Conservation (phyloP, 805 yeast species). For the Yamadazyma philogaea region DNA sequence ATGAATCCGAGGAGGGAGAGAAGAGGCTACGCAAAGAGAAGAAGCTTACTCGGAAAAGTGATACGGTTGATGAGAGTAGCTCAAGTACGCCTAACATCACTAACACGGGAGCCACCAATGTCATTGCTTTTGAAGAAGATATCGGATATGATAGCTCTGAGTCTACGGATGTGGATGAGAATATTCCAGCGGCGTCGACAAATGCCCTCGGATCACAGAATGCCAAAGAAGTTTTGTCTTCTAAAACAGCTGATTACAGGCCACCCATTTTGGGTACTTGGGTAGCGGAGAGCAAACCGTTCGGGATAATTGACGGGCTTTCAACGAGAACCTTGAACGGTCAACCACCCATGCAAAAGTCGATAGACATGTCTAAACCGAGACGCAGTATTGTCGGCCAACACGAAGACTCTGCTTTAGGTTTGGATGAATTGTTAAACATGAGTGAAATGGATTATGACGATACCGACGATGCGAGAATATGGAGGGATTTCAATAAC, state of each 20-base stretch:
- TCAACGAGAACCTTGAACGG: slow-evolving; percentile 72
- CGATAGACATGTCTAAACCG: slow-evolving; percentile 10
- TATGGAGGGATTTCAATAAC: slow-evolving; percentile 45
- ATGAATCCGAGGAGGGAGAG: slow-evolving; percentile 17
- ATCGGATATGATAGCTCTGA: slow-evolving; percentile 65
- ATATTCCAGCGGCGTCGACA: slow-evolving; percentile 67
- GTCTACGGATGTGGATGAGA: slow-evolving; percentile 90
- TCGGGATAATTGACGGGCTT: slow-evolving; percentile 91
- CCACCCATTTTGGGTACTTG: slow-evolving; percentile 95
- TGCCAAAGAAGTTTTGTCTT: slow-evolving; percentile 90
- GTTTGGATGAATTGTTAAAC: slow-evolving; percentile 78
- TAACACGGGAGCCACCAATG: neutral
- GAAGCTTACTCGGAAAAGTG: slow-evolving; percentile 5
- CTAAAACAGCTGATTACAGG: slow-evolving; percentile 76
- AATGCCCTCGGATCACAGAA: slow-evolving; percentile 65
- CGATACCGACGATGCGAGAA: slow-evolving; percentile 54
- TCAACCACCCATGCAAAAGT: slow-evolving; percentile 8
- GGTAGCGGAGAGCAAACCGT: slow-evolving; percentile 79
- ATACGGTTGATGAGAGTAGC: neutral
- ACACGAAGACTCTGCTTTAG: slow-evolving; percentile 39
- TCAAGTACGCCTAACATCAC: neutral
- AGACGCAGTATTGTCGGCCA: slow-evolving; percentile 20
- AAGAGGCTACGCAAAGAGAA: slow-evolving; percentile 21
- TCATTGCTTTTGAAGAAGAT: slow-evolving; percentile 17
- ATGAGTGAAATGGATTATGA: slow-evolving; percentile 81